phyloP scores from a whole-genome alignment of 116 monocot genomes.

The Posidonia oceanica region DNA sequence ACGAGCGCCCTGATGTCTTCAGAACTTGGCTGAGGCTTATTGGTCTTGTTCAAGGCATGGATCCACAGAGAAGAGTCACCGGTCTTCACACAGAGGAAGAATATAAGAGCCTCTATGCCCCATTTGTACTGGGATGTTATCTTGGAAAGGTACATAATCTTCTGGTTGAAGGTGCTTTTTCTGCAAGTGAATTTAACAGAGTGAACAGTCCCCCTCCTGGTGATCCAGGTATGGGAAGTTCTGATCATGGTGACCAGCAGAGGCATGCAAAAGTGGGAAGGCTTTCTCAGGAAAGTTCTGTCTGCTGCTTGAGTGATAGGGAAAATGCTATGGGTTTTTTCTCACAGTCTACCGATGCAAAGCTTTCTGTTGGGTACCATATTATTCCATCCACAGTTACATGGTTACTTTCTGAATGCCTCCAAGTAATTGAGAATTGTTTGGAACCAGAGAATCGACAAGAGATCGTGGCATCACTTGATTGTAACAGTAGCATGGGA shows the following conservation, averaged over 20 bases:
- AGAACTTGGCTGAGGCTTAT: slow-evolving; percentile 59
- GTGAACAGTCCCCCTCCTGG: slow-evolving; percentile 2
- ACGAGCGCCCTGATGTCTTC: slow-evolving; percentile 49
- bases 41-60: slow-evolving; percentile 69
- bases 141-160: slow-evolving; percentile 45
- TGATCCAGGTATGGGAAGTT: neutral
- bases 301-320: slow-evolving; percentile 10
- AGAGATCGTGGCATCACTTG: slow-evolving; percentile 10
- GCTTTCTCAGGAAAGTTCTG: slow-evolving; percentile 31
- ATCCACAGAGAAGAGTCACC: slow-evolving; percentile 63
- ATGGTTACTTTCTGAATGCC: slow-evolving; percentile 49
- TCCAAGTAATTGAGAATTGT: slow-evolving; percentile 62
- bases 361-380: slow-evolving; percentile 2
- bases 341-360: neutral
- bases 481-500: slow-evolving; percentile 5
- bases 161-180: slow-evolving; percentile 54
- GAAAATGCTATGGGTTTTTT: slow-evolving; percentile 10
- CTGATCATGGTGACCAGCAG: neutral
- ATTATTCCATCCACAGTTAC: slow-evolving; percentile 24
- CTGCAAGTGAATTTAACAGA: slow-evolving; percentile 16
- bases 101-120: slow-evolving; percentile 31
- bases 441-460: slow-evolving; percentile 22
- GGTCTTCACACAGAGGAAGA: slow-evolving; percentile 52
- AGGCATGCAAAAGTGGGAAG: slow-evolving; percentile 46
- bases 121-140: slow-evolving; percentile 45